These are phyloP conservation scores for Gossypium mustelinum DNA, from an alignment of 345 rosid genomes.

Conservation along the genomic window DNA sequence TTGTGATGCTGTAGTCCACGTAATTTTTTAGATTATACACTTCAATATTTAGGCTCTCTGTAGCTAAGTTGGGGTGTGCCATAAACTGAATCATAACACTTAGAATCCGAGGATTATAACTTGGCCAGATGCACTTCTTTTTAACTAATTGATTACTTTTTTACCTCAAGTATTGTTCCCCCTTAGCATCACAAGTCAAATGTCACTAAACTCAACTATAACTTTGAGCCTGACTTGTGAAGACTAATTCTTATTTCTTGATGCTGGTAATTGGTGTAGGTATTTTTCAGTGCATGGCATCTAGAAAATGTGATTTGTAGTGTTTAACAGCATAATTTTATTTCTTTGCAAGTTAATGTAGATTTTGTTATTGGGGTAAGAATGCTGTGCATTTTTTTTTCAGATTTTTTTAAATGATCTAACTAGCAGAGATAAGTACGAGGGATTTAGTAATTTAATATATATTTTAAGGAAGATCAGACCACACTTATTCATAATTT, in stretches of 20 bases:
- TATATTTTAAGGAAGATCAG: background rate
- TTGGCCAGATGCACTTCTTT: background rate
- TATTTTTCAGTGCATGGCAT: too few species aligned
- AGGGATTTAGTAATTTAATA: background rate
- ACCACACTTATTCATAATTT: background rate
- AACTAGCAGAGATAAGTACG: background rate
- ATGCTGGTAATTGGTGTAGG: background rate
- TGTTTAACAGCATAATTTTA: background rate
- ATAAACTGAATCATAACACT: background rate
- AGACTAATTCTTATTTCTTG: conserved; percentile 1
- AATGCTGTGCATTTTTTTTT: conserved; percentile 2
- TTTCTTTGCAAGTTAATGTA: background rate
- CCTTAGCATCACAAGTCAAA: background rate
- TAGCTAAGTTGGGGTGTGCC: conserved; percentile 9
- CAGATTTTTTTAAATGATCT: conserved; percentile 1
- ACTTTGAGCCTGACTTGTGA: background rate
- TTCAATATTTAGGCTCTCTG: background rate
- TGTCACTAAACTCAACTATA: background rate
- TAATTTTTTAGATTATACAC: background rate
- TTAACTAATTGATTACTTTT: background rate
- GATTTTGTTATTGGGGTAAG: background rate
- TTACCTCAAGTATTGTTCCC: background rate
- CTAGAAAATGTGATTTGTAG: background rate
- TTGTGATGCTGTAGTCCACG: background rate
- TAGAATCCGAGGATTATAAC: background rate